A percentile compares a stretch with the other conserved stretches of the same genome.
Conservation (phyloP, 352 stramenopile genomes). For the Globisporangium emineosum region DNA sequence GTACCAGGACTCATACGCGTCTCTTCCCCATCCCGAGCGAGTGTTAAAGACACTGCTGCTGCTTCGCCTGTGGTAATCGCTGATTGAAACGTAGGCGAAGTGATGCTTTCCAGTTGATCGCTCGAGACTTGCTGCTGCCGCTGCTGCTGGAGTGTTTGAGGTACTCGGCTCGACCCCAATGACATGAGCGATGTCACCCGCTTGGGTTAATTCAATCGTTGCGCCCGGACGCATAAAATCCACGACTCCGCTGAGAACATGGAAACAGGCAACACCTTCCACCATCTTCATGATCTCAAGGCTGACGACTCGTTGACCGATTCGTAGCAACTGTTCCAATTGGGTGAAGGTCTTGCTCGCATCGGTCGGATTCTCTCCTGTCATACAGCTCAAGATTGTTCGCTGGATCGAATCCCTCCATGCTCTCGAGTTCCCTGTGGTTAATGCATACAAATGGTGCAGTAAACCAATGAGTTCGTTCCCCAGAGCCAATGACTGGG, state of each 20-base stretch:
- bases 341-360: neutral
- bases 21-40: neutral
- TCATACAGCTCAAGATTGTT: neutral
- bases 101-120: neutral
- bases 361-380: neutral
- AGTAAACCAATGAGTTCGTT: constrained; percentile 16
- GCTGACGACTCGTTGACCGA: constrained; percentile 25
- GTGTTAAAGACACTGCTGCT: neutral
- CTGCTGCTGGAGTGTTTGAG: neutral
- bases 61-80: neutral
- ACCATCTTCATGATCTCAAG: constrained; percentile 15
- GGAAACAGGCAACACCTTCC: constrained; percentile 31
- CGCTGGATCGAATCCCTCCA: constrained; percentile 16
- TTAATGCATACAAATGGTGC: constrained; percentile 4
- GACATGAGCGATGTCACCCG: constrained; percentile 29
- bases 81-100: constrained; percentile 4
- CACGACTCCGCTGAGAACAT: constrained; percentile 29
- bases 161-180: constrained; percentile 11
- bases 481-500: neutral
- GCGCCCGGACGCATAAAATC: constrained; percentile 39
- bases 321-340: constrained; percentile 10
- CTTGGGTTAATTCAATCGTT: constrained; percentile 27
- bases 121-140: neutral
- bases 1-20: constrained; percentile 8
- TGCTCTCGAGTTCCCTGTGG: neutral